Percentiles rank a stretch among this genome's conserved stretches.
Conservation (phyloP, 2,329 filamentous ascomycete genomes). For the Elsinoe ampelina region DNA sequence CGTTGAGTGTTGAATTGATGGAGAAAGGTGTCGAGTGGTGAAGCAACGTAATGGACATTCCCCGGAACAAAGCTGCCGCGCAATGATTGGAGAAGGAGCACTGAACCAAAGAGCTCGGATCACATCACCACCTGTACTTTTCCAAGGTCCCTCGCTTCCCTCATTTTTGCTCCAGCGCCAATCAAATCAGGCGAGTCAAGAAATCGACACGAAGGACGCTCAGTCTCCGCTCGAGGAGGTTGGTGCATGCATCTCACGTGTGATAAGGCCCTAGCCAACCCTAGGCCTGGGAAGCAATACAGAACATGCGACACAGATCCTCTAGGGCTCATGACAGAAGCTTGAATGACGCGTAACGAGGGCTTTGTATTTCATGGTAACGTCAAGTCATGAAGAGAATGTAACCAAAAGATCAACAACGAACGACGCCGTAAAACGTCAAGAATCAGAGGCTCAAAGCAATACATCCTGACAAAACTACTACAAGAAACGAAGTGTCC, state of each 20-base stretch:
- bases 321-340: background rate
- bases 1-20: background rate
- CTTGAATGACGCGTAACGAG: background rate
- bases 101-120: background rate
- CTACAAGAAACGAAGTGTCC: background rate
- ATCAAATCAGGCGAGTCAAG: conserved; percentile 1
- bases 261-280: background rate
- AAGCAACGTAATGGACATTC: conserved; percentile 9
- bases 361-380: conserved; percentile 2
- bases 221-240: background rate
- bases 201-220: background rate
- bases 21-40: conserved; percentile 7
- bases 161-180: background rate
- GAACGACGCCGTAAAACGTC: background rate
- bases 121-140: background rate
- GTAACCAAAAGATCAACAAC: background rate
- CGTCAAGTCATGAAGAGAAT: conserved; percentile 1
- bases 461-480: conserved; percentile 1
- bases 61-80: background rate
- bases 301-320: background rate
- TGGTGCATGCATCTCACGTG: background rate
- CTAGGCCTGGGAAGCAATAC: no score
- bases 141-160: conserved; percentile 1
- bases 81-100: conserved; percentile 2
- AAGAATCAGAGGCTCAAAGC: background rate